Base-by-base conservation (phyloP, 352 stramenopile genomes). In the Elongisporangium undulatum region DNA sequence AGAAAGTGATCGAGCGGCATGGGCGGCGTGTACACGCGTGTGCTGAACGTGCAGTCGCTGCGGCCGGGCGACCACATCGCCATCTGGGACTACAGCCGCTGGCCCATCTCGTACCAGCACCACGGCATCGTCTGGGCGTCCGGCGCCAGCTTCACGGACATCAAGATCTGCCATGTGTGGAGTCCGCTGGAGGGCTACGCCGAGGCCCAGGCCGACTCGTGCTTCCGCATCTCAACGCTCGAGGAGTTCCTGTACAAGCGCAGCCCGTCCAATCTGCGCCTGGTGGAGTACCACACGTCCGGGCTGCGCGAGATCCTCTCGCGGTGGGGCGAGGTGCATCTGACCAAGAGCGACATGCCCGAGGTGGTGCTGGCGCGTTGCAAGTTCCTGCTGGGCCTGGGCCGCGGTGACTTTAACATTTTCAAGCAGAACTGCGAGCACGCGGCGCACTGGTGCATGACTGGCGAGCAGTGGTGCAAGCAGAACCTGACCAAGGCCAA, bases 381-480 rank as follows among this genome's bases (percentile, higher is more conserved):
- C 69, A 91, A 89, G 63, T 95, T 92, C 52, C 59, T 95, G 3
- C 55, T 95, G 10, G 86, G 86, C 0, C 67, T 95, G 16, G 86
- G 86, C 20, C 64, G 74, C 57, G 85, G 85, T 26, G 84, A 95
- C 38, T 95, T 95, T 51, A 93, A 95, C 59, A 90, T 95, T 59
- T 93, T 95, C 58, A 87, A 75, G 29, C 86, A 95, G 68, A 95
- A 95, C 62, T 95, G 86, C 67, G 86, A 95, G 58, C 86, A 95
- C 56, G 82, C 85, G 6, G 86, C 86, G 13, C 84, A 95, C 56
- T 95, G 86, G 86, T 95, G 86, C 62, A 95, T 91, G 86, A 95
- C 86, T 1, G 86, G 86, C 53, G 79, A 95, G 68, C 86, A 95
- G 67, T 95, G 86, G 86, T 94, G 82, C 71, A 95, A 95, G 65